phyloP scores from a whole-genome alignment of 2,329 filamentous ascomycete genomes.

The Alternaria brassicae region DNA sequence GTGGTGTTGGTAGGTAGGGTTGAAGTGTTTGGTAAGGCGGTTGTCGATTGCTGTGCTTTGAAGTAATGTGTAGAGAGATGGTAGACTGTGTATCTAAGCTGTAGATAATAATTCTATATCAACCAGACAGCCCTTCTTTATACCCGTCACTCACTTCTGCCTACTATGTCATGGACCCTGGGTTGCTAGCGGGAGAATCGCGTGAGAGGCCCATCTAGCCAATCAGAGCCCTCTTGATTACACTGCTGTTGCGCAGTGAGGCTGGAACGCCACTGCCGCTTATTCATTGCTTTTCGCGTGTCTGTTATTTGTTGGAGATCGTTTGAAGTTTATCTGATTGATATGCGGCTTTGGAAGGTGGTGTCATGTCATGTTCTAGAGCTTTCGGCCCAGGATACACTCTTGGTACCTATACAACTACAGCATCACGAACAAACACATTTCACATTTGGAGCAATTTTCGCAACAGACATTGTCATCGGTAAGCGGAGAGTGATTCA shows the following conservation, averaged over 20 bases:
- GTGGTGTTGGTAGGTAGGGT: conserved; percentile 10
- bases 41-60: no score
- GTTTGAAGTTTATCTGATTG: conserved; percentile 14
- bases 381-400: neutral
- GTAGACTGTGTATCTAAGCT: neutral
- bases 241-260: conserved; percentile 22
- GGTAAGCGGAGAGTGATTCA: conserved; percentile 18
- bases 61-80: no score
- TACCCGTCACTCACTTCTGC: conserved; percentile 20
- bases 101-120: neutral
- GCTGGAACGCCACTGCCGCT: conserved; percentile 32
- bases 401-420: neutral
- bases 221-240: conserved; percentile 45
- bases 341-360: conserved; percentile 1
- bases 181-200: conserved; percentile 23
- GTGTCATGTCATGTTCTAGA: neutral
- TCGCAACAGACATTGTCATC: neutral
- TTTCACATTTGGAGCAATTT: neutral
- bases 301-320: conserved; percentile 31
- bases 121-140: conserved; percentile 26
- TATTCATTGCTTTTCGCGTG: conserved; percentile 28
- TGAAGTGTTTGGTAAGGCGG: neutral
- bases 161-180: conserved; percentile 29
- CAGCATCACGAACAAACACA: neutral
- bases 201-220: conserved; percentile 28